Conservation (phyloP, 140 eudicot species). For the Flaveria floridana region DNA sequence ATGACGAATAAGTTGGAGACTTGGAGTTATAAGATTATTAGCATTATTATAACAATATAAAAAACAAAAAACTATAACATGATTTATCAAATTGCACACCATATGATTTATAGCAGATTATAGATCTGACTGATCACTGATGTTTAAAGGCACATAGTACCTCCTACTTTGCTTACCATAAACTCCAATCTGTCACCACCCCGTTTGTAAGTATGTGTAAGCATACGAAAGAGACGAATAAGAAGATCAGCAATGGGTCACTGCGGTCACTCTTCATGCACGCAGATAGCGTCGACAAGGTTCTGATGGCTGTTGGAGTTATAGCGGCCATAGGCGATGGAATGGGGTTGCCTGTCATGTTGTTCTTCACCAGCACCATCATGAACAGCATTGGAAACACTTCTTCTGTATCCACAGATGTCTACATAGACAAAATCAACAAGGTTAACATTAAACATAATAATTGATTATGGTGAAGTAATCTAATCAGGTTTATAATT, state of each 20-base stretch:
- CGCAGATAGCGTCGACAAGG: constrained; percentile 52
- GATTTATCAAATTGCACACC: not conserved
- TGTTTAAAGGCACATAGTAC: not conserved
- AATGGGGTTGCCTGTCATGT: constrained; percentile 48
- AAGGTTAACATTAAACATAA: constrained; percentile 36
- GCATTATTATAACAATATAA: not conserved
- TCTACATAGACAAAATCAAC: constrained; percentile 43
- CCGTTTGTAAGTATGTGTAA: constrained; percentile 17
- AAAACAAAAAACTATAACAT: not conserved
- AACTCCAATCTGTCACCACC: constrained; percentile 12
- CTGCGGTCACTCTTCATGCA: constrained; percentile 69
- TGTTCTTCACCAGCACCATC: constrained; percentile 50
- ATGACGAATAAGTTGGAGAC: not conserved
- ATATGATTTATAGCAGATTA: not conserved
- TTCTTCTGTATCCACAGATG: constrained; percentile 9
- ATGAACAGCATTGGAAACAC: constrained; percentile 67
- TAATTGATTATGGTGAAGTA: too few relatives aligned
- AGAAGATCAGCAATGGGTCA: constrained; percentile 32
- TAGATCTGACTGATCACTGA: too few relatives aligned
- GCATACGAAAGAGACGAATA: constrained; percentile 11
- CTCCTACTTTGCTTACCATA: not conserved
- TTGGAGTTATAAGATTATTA: not conserved
- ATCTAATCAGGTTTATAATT: not conserved
- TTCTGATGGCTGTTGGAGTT: constrained; percentile 64
- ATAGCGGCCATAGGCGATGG: constrained; percentile 72